Evolutionary conservation across 805 yeast species (phyloP), one percentile per base, ranked within the genome.

Genomic region (Yarrowia sp.): DNA sequence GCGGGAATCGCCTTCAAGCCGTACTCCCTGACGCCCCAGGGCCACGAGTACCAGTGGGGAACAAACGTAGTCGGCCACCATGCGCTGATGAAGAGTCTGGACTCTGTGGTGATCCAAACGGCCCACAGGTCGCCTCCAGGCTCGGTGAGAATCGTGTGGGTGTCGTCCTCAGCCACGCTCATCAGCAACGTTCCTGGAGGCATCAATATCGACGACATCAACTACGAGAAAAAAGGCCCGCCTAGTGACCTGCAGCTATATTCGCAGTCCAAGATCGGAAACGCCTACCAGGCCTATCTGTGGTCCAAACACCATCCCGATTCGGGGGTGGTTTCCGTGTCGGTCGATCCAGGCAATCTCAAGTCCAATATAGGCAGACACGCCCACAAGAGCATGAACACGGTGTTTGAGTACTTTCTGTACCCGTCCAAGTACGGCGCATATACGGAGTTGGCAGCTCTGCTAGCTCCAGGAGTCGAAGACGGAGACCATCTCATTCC

Each of bases 41-140:
- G 84, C 10, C 79, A 76, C 69, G 87, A 85, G 66, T 68, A 76
- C 50, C 84, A 82, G 64, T 74, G 83, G 48, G 87, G 85, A 8
- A 80, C 81, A 26, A 85, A 84, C 72, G 79, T 73, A 19, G 71
- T 85, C n/a, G 87, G 83, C 1, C 83, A 84, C 32, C 82, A 79
- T 67, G 72, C 83, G 19, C 74, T 84, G 26, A 81, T 83, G 70
- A 77, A 78, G 68, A 72, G 77, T 26, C 72, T 83, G 53, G 77
- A 76, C 36, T 82, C 82, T 8, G 69, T 82, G 3, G 70, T 85
- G 19, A 69, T 78, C 26, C 71, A 77, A 32, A 75, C 83, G 2
- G 77, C 80, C 1, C 69, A 74, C 45, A 68, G 67, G 1, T 73
- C 75, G 14, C 72, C 75, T 14, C 70, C 74, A 0, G 73, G 71